Percentiles rank a stretch among this genome's conserved stretches.
phyloP scores from a whole-genome alignment of 345 rosid genomes.

The Fremontodendron californicum region DNA sequence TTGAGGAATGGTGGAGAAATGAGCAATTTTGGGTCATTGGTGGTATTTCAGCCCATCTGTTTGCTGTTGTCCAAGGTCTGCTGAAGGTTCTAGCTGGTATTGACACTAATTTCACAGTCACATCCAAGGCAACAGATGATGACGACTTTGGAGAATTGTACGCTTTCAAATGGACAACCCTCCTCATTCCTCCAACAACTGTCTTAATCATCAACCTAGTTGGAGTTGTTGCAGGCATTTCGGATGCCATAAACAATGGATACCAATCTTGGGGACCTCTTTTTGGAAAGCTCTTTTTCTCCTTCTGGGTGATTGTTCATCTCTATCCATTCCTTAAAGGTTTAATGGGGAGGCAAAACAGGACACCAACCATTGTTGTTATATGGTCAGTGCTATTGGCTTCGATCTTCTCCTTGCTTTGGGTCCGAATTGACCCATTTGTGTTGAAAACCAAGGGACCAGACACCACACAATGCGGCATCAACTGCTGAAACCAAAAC shows the following conservation, averaged over 20 bases:
- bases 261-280: constrained; percentile 91
- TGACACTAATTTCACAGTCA: constrained; percentile 94
- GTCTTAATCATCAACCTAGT: constrained; percentile 84
- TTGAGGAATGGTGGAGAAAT: constrained; percentile 99
- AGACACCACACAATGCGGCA: constrained; percentile 69
- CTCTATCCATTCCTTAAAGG: constrained; percentile 99
- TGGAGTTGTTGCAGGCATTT: constrained; percentile 91
- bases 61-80: constrained; percentile 88
- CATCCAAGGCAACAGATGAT: constrained; percentile 80
- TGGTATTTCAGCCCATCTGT: constrained; percentile 91
- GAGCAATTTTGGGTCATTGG: constrained; percentile 99
- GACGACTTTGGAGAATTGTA: constrained; percentile 92
- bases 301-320: constrained; percentile 94
- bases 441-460: constrained; percentile 95
- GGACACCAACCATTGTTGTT: constrained; percentile 95
- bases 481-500: constrained; percentile 60
- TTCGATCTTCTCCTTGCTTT: constrained; percentile 92
- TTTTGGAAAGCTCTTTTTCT: constrained; percentile 93
- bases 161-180: constrained; percentile 90
- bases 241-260: constrained; percentile 92
- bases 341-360: constrained; percentile 91
- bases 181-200: constrained; percentile 89
- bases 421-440: constrained; percentile 92
- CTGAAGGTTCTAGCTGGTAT: constrained; percentile 84
- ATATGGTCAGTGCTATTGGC: constrained; percentile 94